These are phyloP conservation scores for Parmales sp. DNA, from an alignment of 108 stramenopile genomes.

Conservation along the genomic window DNA sequence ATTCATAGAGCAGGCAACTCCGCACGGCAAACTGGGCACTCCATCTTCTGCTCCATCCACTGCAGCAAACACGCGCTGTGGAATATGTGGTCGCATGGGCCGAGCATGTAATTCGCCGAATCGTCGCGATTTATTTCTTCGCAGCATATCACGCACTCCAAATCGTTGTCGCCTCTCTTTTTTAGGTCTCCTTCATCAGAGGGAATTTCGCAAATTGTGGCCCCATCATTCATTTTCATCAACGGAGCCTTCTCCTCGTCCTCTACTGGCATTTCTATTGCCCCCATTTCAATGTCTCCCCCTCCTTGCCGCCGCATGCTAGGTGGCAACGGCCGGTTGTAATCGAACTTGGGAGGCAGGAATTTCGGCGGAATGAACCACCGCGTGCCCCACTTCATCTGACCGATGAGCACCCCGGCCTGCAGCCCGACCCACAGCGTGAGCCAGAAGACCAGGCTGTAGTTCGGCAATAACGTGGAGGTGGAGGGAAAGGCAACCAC, in stretches of 20 bases:
- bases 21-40: conserved; percentile 77
- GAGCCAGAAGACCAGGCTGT: conserved; percentile 50
- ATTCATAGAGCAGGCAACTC: conserved; percentile 27
- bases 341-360: conserved; percentile 86
- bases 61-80: conserved; percentile 78
- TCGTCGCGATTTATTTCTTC: conserved; percentile 62
- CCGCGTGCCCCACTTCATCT: conserved; percentile 73
- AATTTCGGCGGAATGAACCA: conserved; percentile 84
- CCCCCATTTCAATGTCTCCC: background rate
- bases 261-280: background rate
- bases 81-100: conserved; percentile 93
- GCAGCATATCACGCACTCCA: conserved; percentile 88
- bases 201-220: background rate
- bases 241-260: background rate
- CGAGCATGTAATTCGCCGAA: conserved; percentile 75
- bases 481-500: conserved; percentile 64
- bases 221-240: background rate
- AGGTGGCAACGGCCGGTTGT: conserved; percentile 73
- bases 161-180: conserved; percentile 5
- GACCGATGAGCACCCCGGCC: conserved; percentile 58
- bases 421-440: conserved; percentile 76
- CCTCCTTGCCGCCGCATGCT: background rate
- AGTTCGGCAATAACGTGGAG: conserved; percentile 50
- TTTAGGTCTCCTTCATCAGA: background rate
- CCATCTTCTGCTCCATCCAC: conserved; percentile 96